Conservation (phyloP, 1,284 basidiomycete species). For the Pseudozyma sp. region DNA sequence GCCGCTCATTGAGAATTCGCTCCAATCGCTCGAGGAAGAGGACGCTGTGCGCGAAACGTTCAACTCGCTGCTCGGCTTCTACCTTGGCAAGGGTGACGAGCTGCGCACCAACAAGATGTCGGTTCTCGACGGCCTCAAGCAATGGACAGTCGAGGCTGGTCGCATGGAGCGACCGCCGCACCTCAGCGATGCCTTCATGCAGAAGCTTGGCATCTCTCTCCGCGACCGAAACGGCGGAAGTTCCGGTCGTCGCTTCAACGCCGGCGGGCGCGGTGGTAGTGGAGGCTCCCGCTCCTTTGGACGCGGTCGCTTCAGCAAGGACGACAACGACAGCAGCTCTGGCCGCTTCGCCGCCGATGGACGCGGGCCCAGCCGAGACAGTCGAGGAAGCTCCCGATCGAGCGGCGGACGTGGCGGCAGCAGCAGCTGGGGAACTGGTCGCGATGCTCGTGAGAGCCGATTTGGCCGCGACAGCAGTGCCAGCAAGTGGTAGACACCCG, state of each 20-base stretch:
- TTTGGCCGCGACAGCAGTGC: conserved; percentile 27
- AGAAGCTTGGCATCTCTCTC: conserved; percentile 44
- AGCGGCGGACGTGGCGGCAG: conserved; percentile 22
- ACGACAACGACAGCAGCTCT: conserved; percentile 20
- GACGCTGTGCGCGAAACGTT: conserved; percentile 30
- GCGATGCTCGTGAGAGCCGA: conserved; percentile 43
- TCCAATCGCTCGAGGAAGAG: conserved; percentile 19
- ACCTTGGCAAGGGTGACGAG: conserved; percentile 40
- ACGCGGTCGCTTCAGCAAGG: conserved; percentile 45
- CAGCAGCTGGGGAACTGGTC: conserved; percentile 28
- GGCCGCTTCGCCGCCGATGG: conserved; percentile 18
- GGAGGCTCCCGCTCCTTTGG: conserved; percentile 25
- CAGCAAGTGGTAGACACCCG: conserved; percentile 27
- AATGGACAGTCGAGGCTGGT: conserved; percentile 42
- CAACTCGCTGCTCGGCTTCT: conserved; percentile 57
- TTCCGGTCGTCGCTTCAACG: conserved; percentile 3
- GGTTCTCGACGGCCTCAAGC: conserved; percentile 49
- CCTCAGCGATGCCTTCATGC: conserved; percentile 39
- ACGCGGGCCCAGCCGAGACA: conserved; percentile 15
- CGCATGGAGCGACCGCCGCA: conserved; percentile 38
- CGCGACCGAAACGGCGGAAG: conserved; percentile 10
- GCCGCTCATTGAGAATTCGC: conserved; percentile 19
- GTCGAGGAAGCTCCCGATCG: conserved; percentile 17
- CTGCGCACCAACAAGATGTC: conserved; percentile 41
- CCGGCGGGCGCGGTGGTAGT: conserved; percentile 5